Percentiles rank a stretch among this genome's conserved stretches.
phyloP scores from a whole-genome alignment of 345 rosid species.

The Hevea brasiliensis region DNA sequence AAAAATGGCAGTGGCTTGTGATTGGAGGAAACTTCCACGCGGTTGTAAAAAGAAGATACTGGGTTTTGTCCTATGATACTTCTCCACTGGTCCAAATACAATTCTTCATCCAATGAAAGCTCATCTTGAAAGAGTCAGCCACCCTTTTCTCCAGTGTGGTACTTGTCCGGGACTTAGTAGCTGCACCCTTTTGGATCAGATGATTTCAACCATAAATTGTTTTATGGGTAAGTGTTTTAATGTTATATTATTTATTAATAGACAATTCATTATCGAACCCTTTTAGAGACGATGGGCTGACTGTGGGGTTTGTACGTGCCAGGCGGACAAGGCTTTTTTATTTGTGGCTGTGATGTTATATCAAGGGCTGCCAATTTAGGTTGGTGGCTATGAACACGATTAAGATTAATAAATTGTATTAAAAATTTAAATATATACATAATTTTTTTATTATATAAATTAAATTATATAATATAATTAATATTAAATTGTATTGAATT shows the following conservation, averaged over 20 bases:
- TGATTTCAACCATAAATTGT: background rate
- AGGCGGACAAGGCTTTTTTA: background rate
- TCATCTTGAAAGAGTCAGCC: conserved; percentile 47
- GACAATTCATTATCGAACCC: background rate
- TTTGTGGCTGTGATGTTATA: too few species aligned
- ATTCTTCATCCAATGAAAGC: background rate
- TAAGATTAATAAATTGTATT: too few species aligned
- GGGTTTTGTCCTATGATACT: background rate
- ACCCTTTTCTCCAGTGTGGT: background rate
- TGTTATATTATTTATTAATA: too few species aligned
- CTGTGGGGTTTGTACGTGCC: background rate
- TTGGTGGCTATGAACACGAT: too few species aligned
- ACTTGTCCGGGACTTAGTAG: background rate
- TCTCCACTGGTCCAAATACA: background rate
- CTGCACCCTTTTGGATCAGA: conserved; percentile 5
- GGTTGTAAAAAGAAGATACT: conserved; percentile 28
- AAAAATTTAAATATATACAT: too few species aligned
- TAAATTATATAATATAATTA: too few species aligned
- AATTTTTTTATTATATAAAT: too few species aligned
- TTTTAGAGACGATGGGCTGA: background rate
- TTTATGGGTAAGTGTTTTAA: too few species aligned
- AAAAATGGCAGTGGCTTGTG: conserved; percentile 1
- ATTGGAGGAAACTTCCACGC: conserved; percentile 49
- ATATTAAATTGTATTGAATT: too few species aligned
- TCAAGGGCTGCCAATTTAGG: too few species aligned